phyloP scores from a whole-genome alignment of 2,329 filamentous ascomycete genomes.

The Aschersonia sp. region DNA sequence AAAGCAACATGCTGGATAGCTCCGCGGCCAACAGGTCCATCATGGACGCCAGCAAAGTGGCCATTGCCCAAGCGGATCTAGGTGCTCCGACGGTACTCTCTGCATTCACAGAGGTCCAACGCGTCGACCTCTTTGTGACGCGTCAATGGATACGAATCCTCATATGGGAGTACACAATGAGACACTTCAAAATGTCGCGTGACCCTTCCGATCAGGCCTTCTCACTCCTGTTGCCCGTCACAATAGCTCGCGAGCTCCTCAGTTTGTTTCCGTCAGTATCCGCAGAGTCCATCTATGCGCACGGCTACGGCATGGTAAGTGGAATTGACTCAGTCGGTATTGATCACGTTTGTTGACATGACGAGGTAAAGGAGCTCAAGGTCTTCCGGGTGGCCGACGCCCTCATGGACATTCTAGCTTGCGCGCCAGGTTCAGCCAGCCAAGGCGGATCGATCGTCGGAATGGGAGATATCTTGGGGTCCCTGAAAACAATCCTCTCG shows the following conservation, averaged over 20 bases:
- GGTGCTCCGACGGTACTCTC: constrained; percentile 7
- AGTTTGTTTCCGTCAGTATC: constrained; percentile 3
- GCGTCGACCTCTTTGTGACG: constrained; percentile 13
- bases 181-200: constrained; percentile 13
- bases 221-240: constrained; percentile 11
- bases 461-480: constrained; percentile 9
- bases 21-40: constrained; percentile 6
- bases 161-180: constrained; percentile 13
- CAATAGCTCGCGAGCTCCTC: constrained; percentile 13
- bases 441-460: constrained; percentile 10
- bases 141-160: constrained; percentile 14
- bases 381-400: constrained; percentile 11
- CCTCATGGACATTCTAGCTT: constrained; percentile 11
- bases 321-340: background rate
- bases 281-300: constrained; percentile 8
- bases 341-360: background rate
- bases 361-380: constrained; percentile 10
- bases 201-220: constrained; percentile 11
- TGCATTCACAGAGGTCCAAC: constrained; percentile 9
- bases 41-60: constrained; percentile 10
- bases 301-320: constrained; percentile 14
- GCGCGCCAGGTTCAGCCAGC: constrained; percentile 6
- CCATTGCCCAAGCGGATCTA: constrained; percentile 8
- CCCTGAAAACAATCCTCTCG: constrained; percentile 9
- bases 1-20: constrained; percentile 8